A percentile compares a stretch with the other conserved stretches of the same genome.
phyloP scores from a whole-genome alignment of 345 rosid genomes.

The Eucalyptus erythrocorys region DNA sequence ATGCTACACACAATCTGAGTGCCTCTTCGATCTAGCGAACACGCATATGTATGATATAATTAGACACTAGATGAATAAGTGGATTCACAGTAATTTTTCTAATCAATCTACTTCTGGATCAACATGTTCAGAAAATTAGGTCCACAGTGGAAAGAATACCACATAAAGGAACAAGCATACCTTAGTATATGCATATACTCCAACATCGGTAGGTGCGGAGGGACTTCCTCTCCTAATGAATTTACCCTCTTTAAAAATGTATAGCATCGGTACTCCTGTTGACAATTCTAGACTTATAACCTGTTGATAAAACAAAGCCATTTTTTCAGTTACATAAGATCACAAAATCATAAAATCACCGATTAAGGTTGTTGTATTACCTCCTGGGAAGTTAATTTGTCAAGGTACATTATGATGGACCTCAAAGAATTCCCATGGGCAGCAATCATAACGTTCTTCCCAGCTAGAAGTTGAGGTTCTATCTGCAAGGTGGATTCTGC shows the following conservation, averaged over 20 bases:
- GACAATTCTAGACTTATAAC: constrained; percentile 79
- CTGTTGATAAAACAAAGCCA: constrained; percentile 8
- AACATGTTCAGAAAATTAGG: neutral
- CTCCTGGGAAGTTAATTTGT: constrained; percentile 91
- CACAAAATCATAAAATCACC: neutral
- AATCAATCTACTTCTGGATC: neutral
- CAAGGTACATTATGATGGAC: constrained; percentile 97
- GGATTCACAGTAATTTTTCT: neutral
- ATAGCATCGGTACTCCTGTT: constrained; percentile 93
- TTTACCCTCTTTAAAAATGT: constrained; percentile 80
- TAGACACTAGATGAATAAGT: neutral
- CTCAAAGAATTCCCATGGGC: constrained; percentile 95
- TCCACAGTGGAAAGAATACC: neutral
- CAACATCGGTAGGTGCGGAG: constrained; percentile 76
- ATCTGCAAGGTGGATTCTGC: constrained; percentile 30
- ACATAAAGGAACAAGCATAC: constrained; percentile 11
- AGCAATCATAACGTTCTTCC: constrained; percentile 86
- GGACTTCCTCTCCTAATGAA: constrained; percentile 94
- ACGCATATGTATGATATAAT: neutral
- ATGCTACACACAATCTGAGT: neutral
- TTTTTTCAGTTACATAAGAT: neutral
- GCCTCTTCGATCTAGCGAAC: neutral
- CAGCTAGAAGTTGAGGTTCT: constrained; percentile 72
- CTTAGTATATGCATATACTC: constrained; percentile 92
- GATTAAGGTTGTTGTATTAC: constrained; percentile 11